Percentiles rank a stretch among this genome's conserved stretches.
Evolutionary conservation across 768 basidiomycete genomes (phyloP).

Genomic region (Rhodotorula babjevae): DNA sequence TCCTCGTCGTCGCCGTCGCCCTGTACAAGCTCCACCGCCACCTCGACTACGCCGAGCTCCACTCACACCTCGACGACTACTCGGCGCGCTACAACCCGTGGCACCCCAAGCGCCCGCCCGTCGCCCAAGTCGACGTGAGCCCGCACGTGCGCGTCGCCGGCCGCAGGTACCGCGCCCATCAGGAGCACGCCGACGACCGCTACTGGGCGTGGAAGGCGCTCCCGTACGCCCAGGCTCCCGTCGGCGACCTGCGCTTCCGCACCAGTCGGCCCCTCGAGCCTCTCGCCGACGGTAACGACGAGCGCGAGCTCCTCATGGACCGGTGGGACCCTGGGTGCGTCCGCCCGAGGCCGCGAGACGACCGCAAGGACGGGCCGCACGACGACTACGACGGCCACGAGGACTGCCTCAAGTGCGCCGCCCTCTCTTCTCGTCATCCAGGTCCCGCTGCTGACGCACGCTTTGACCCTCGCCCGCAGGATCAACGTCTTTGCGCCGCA

Average conservation of each 20-base stretch:
- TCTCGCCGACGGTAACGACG: neutral
- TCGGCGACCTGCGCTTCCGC: slow-evolving; percentile 25
- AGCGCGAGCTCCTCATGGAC: slow-evolving; percentile 4
- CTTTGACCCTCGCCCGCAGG: neutral
- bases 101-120: slow-evolving; percentile 6
- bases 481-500: slow-evolving; percentile 31
- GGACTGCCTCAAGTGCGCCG: slow-evolving; percentile 35
- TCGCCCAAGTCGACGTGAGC: neutral
- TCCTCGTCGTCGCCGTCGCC: slow-evolving; percentile 26
- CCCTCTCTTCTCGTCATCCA: neutral
- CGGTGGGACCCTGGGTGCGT: slow-evolving; percentile 30
- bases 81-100: slow-evolving; percentile 9
- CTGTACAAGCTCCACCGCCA: slow-evolving; percentile 16
- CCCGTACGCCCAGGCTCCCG: slow-evolving; percentile 21
- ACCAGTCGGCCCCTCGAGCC: neutral
- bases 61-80: neutral
- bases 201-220: slow-evolving; percentile 24
- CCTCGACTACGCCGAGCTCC: neutral
- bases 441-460: neutral
- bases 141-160: neutral
- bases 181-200: slow-evolving; percentile 8
- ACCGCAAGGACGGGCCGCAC: slow-evolving; percentile 23
- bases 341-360: slow-evolving; percentile 13
- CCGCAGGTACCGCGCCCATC: slow-evolving; percentile 4
- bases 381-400: slow-evolving; percentile 30